Evolutionary conservation across 306 rosid genomes (phyloP).

Genomic region (Begonia fuchsioides): DNA sequence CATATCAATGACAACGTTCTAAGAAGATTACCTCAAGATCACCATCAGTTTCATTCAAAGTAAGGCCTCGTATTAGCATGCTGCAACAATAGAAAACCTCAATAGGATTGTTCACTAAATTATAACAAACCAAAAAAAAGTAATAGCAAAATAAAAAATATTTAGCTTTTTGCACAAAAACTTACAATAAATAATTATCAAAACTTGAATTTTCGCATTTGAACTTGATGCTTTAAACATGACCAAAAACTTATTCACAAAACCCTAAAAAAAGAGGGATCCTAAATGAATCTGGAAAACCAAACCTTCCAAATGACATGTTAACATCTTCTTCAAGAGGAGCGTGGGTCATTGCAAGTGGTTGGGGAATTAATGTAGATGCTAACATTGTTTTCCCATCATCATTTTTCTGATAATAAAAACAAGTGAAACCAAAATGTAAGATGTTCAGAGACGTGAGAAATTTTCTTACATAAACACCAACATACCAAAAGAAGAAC

Average conservation of each 20-base stretch:
- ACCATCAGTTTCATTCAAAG: conserved; percentile 65
- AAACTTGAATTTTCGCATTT: conserved; percentile 4
- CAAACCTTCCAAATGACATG: conserved; percentile 96
- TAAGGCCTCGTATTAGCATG: conserved; percentile 75
- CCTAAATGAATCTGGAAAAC: conserved; percentile 14
- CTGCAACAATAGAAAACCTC: conserved; percentile 34
- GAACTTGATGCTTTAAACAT: neutral
- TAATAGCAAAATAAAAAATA: no score
- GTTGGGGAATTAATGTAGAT: conserved; percentile 86
- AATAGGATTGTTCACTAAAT: conserved; percentile 10
- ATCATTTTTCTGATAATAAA: conserved; percentile 48
- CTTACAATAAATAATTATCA: conserved; percentile 3
- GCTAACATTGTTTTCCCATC: conserved; percentile 88
- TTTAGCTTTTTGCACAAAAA: neutral
- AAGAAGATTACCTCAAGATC: conserved; percentile 64
- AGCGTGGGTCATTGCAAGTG: conserved; percentile 54
- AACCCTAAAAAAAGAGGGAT: conserved; percentile 4
- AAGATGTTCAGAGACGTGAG: no score
- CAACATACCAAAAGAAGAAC: neutral
- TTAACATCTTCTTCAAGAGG: conserved; percentile 67
- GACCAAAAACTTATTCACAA: no score
- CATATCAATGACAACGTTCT: no score
- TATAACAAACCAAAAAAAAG: neutral
- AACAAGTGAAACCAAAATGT: no score
- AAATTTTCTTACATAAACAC: no score